Evolutionary conservation across 352 stramenopile species (phyloP).

Genomic region (Thraustotheca clavata): DNA sequence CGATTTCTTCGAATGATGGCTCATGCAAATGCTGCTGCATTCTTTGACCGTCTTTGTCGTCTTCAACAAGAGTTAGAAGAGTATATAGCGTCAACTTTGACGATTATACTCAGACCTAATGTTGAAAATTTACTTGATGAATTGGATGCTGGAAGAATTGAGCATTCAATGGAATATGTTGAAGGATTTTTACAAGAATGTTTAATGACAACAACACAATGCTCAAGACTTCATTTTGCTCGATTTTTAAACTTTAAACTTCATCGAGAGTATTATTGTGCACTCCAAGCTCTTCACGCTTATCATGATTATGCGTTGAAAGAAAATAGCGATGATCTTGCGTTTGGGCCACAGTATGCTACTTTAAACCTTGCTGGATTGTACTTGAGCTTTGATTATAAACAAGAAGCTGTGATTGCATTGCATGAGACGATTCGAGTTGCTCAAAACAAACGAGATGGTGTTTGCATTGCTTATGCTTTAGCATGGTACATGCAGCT

Average conservation of each 20-base stretch:
- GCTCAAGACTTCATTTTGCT: slow-evolving; percentile 9
- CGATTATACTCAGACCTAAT: neutral
- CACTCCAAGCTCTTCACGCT: slow-evolving; percentile 10
- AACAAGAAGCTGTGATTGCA: neutral
- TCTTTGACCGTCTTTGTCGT: slow-evolving; percentile 9
- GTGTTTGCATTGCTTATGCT: slow-evolving; percentile 13
- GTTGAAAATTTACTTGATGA: neutral
- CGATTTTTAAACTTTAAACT: slow-evolving; percentile 9
- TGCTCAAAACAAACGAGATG: slow-evolving; percentile 2
- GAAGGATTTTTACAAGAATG: neutral
- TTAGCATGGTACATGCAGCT: slow-evolving; percentile 9
- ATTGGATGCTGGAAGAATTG: neutral
- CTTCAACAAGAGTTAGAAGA: neutral
- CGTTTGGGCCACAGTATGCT: slow-evolving; percentile 18
- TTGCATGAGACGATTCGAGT: slow-evolving; percentile 14
- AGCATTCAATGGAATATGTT: neutral
- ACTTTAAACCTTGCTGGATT: slow-evolving; percentile 13
- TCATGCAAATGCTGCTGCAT: neutral
- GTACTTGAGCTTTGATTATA: neutral
- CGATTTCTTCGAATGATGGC: slow-evolving; percentile 17
- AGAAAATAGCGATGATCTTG: neutral
- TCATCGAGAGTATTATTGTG: slow-evolving; percentile 4
- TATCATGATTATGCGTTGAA: slow-evolving; percentile 15
- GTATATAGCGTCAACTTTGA: neutral
- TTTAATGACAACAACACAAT: neutral